A percentile compares a stretch with the other conserved stretches of the same genome.
phyloP scores from a whole-genome alignment of 2,329 filamentous ascomycete species.

The Coniochaeta prunicola region DNA sequence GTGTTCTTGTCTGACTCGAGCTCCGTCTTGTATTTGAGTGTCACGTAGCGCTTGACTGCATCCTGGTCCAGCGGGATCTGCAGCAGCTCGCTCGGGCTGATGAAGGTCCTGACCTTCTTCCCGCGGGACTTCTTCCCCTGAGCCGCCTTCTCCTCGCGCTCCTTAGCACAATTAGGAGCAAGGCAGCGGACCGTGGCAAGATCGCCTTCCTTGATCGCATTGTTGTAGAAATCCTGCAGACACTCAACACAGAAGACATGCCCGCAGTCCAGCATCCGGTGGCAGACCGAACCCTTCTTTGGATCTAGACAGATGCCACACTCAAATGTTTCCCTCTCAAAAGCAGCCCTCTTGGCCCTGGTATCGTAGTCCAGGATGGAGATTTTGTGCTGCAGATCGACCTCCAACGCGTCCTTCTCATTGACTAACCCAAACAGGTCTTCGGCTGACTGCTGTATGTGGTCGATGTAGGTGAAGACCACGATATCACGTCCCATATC shows the following conservation, averaged over 20 bases:
- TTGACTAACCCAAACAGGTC: conserved; percentile 52
- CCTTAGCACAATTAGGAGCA: conserved; percentile 68
- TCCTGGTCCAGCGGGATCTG: conserved; percentile 67
- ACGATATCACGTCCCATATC: conserved; percentile 52
- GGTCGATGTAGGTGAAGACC: conserved; percentile 57
- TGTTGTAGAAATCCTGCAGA: conserved; percentile 82
- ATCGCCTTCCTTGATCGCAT: conserved; percentile 79
- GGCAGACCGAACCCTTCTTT: conserved; percentile 77
- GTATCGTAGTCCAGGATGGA: conserved; percentile 72
- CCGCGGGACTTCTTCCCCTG: conserved; percentile 31
- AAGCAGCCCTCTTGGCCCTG: conserved; percentile 64
- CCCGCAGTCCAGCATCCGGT: conserved; percentile 73
- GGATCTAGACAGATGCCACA: conserved; percentile 90
- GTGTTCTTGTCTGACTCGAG: conserved; percentile 88
- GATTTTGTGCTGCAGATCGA: conserved; percentile 55
- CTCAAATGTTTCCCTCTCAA: conserved; percentile 78
- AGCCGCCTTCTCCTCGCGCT: conserved; percentile 32
- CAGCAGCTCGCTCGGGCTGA: conserved; percentile 78
- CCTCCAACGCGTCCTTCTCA: conserved; percentile 38
- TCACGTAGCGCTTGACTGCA: conserved; percentile 77
- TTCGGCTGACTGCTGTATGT: conserved; percentile 51
- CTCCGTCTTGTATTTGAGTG: conserved; percentile 85
- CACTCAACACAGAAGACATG: conserved; percentile 92
- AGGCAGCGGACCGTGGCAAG: conserved; percentile 74
- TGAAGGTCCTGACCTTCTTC: conserved; percentile 56